A percentile compares a stretch with the other conserved stretches of the same genome.
Evolutionary conservation across 1,284 basidiomycete species (phyloP).

Genomic region (Cutaneotrichosporon curvatum): DNA sequence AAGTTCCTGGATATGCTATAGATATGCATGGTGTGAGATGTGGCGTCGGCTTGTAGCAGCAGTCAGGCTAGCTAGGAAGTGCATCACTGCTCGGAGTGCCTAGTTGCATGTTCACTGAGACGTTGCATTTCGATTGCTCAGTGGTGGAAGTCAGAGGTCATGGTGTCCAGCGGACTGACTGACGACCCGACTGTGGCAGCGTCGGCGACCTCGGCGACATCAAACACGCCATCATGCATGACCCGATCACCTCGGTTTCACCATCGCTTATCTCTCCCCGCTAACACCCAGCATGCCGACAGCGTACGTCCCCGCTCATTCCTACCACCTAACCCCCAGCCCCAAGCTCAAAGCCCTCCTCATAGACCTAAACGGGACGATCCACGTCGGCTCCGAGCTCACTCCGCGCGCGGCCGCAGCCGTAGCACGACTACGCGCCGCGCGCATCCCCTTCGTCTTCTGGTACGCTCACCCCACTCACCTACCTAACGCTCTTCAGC

Average conservation of each 20-base stretch:
- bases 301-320: neutral
- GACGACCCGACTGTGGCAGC: no score
- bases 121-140: no score
- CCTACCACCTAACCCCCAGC: neutral
- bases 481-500: constrained; percentile 16
- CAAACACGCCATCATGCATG: no score
- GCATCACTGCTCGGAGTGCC: no score
- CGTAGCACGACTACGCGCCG: constrained; percentile 49
- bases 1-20: constrained; percentile 39
- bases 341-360: constrained; percentile 49
- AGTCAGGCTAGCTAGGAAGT: no score
- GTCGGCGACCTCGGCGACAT: no score
- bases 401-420: constrained; percentile 54
- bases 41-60: no score
- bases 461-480: constrained; percentile 45
- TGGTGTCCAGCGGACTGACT: no score
- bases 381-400: constrained; percentile 54
- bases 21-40: constrained; percentile 1
- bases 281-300: neutral
- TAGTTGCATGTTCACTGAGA: no score
- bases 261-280: no score
- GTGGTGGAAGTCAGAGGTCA: no score
- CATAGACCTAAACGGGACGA: constrained; percentile 63
- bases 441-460: constrained; percentile 55
- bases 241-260: no score